phyloP scores from a whole-genome alignment of 306 rosid genomes.

The Trifolium pratense region DNA sequence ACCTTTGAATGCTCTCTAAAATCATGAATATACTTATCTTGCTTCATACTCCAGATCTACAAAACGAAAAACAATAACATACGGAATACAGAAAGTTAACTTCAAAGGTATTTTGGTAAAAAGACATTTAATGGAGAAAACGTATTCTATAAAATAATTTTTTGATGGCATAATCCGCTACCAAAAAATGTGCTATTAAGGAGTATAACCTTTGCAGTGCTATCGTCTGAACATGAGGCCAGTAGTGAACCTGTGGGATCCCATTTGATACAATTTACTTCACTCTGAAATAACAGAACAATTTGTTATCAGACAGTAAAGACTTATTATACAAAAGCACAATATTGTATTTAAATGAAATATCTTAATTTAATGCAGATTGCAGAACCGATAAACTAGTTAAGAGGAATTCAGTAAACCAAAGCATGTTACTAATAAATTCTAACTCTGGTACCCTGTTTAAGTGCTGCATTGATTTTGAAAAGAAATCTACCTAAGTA shows the following conservation, averaged over 20 bases:
- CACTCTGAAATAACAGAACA: constrained; percentile 65
- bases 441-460: background rate
- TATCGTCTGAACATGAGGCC: constrained; percentile 97
- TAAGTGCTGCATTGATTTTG: constrained; percentile 25
- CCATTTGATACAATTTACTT: constrained; percentile 98
- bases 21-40: constrained; percentile 84
- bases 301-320: constrained; percentile 34
- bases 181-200: background rate
- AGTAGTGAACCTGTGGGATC: constrained; percentile 90
- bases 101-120: constrained; percentile 15
- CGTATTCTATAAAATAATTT: background rate
- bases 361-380: constrained; percentile 18
- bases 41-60: constrained; percentile 98
- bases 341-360: constrained; percentile 5
- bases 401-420: background rate
- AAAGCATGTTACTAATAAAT: constrained; percentile 5
- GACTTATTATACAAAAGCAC: constrained; percentile 5
- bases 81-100: constrained; percentile 2
- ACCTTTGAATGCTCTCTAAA: constrained; percentile 93
- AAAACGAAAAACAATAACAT: constrained; percentile 25
- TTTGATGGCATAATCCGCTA: constrained; percentile 3
- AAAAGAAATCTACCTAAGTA: background rate
- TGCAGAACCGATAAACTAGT: constrained; percentile 6
- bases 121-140: background rate
- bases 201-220: constrained; percentile 76